Percentiles rank a stretch among this genome's conserved stretches.
Evolutionary conservation across 2,329 filamentous ascomycete species (phyloP).

Genomic region (Aquanectria penicillioides): DNA sequence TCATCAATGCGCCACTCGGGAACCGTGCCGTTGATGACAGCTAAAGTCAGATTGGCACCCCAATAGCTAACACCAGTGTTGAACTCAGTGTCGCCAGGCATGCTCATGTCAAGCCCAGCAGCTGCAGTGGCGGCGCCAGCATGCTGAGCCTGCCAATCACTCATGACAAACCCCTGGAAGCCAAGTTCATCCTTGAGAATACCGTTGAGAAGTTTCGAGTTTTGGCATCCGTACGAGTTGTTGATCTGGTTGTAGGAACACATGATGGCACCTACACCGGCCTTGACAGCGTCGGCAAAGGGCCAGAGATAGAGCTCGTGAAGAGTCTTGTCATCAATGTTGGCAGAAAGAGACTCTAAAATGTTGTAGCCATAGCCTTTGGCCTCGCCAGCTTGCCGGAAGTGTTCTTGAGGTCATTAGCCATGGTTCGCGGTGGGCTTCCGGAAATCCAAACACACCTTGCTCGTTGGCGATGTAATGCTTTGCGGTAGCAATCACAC

Average conservation of each 20-base stretch:
- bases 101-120: slow-evolving; percentile 86
- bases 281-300: slow-evolving; percentile 76
- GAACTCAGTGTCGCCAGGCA: slow-evolving; percentile 86
- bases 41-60: slow-evolving; percentile 88
- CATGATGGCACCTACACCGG: slow-evolving; percentile 72
- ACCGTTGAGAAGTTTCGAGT: slow-evolving; percentile 79
- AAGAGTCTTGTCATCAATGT: slow-evolving; percentile 77
- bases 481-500: slow-evolving; percentile 86
- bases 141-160: slow-evolving; percentile 84
- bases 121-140: slow-evolving; percentile 72
- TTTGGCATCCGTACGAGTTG: slow-evolving; percentile 83
- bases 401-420: slow-evolving; percentile 65
- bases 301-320: slow-evolving; percentile 84
- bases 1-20: slow-evolving; percentile 90
- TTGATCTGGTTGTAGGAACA: slow-evolving; percentile 82
- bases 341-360: slow-evolving; percentile 67
- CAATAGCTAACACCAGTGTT: slow-evolving; percentile 78
- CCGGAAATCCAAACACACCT: too few species aligned
- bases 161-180: slow-evolving; percentile 83
- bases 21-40: slow-evolving; percentile 88
- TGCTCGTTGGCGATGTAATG: slow-evolving; percentile 81
- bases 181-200: slow-evolving; percentile 82
- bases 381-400: slow-evolving; percentile 71
- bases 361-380: slow-evolving; percentile 66
- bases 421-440: too few species aligned